These are phyloP conservation scores for Colletotrichum lindemuthianum DNA, from an alignment of 2,329 filamentous ascomycete species.

Conservation along the genomic window DNA sequence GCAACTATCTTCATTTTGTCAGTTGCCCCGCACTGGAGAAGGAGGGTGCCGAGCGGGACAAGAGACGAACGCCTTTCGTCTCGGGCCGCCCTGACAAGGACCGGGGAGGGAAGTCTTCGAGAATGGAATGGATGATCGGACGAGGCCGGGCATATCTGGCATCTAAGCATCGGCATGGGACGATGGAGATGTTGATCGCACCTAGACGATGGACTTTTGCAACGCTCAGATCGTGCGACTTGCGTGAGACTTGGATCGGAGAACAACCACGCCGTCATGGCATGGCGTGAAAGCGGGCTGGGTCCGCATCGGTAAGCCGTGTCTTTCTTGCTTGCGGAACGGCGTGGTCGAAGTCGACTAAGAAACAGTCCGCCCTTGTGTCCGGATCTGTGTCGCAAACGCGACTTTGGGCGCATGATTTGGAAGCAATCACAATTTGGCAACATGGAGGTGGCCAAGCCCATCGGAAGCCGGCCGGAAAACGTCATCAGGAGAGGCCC, in stretches of 20 bases:
- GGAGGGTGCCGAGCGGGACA: neutral
- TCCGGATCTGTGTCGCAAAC: neutral
- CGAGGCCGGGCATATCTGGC: conserved; percentile 2
- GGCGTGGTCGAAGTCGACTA: too few relatives aligned
- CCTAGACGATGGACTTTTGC: too few relatives aligned
- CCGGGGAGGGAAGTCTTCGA: conserved; percentile 15
- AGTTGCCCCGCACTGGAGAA: conserved; percentile 13
- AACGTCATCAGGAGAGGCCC: conserved; percentile 12
- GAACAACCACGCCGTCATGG: too few relatives aligned
- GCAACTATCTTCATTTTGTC: too few relatives aligned
- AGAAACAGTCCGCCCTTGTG: too few relatives aligned
- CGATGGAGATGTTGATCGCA: too few relatives aligned
- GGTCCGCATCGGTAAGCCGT: too few relatives aligned
- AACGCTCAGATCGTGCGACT: neutral
- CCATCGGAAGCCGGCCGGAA: conserved; percentile 6
- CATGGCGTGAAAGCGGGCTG: too few relatives aligned
- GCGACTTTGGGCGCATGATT: neutral
- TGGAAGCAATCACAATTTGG: conserved; percentile 7
- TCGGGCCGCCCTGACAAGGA: conserved; percentile 34
- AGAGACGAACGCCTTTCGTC: conserved; percentile 4
- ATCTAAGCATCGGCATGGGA: neutral
- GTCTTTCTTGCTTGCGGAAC: too few relatives aligned
- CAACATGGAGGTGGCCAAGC: neutral
- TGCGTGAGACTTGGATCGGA: neutral
- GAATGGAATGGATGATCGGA: conserved; percentile 11